Evolutionary conservation across 495 filamentous ascomycete species (phyloP), one percentile per base, ranked within the genome.

Genomic region (Recurvomyces mirabilis): DNA sequence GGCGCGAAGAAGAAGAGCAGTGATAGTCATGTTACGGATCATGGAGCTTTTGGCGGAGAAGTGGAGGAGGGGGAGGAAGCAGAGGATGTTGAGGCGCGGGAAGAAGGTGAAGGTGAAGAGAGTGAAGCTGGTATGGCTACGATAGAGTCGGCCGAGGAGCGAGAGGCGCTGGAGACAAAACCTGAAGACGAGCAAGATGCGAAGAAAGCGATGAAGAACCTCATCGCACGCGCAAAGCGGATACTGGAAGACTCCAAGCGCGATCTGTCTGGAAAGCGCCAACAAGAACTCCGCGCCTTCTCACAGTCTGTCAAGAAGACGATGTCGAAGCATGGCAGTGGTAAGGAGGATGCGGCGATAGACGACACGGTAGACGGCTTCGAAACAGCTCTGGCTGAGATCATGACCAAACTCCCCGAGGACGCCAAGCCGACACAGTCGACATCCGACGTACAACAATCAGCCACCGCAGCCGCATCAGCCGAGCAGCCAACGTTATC

Each of bases 1-100:
- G 91, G 91, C 24, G 72, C 71, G 1, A 72, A 74, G 9, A 93
- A 89, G 51, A 55, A 15, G 66, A 75, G 69, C 44, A 52, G 57
- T 15, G 55, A 50, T 11, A 50, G 49, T 33, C 4, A 18, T 60
- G 66, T 28, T 38, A 51, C 17, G 41, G 48, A 29, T 43, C 39
- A 14, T 55, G 59, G 43, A n/a, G 45, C 49, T 20, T n/a, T 46
- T 50, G 15, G 65, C 58, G 24, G 50, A 51, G 29, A 54, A 47
- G 17, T 51, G 54, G 36, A 55, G 46, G 39, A 55, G 63, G 38
- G 34, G 31, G 57, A 65, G 20, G 57, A 68, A 38, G 52, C 60
- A 31, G 47, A 57, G 14, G 14, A 25, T 4, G 9, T 4, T 11
- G 4, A 40, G 37, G 37, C 12, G 23, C 10, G 15, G 37, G 50